Evolutionary conservation across 2,329 filamentous ascomycete genomes (phyloP).

Genomic region (Ophiostoma australiae): DNA sequence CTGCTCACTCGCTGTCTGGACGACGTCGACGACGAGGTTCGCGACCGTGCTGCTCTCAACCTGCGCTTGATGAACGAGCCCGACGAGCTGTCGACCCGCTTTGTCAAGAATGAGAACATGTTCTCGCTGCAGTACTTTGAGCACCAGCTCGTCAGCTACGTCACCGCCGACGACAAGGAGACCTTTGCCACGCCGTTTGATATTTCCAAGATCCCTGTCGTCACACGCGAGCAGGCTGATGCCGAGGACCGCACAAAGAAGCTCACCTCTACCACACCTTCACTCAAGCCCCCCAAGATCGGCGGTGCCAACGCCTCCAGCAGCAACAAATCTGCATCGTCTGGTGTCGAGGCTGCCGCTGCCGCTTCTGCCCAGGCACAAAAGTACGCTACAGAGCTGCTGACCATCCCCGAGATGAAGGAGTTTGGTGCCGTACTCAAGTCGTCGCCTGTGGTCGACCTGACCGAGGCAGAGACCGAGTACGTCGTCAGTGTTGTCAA

Average conservation of each 20-base stretch:
- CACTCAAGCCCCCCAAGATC: slow-evolving; percentile 84
- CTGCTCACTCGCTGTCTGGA: slow-evolving; percentile 90
- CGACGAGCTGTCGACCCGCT: slow-evolving; percentile 76
- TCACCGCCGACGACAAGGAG: slow-evolving; percentile 83
- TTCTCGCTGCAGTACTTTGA: slow-evolving; percentile 93
- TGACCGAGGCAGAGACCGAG: slow-evolving; percentile 95
- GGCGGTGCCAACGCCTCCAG: slow-evolving; percentile 45
- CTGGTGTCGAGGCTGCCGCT: slow-evolving; percentile 65
- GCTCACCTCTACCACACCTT: slow-evolving; percentile 85
- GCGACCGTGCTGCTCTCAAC: slow-evolving; percentile 90
- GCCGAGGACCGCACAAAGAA: slow-evolving; percentile 97
- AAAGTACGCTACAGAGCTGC: slow-evolving; percentile 81
- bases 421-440: slow-evolving; percentile 88
- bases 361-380: slow-evolving; percentile 75
- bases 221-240: slow-evolving; percentile 91
- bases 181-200: slow-evolving; percentile 85
- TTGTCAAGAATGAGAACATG: slow-evolving; percentile 96
- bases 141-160: slow-evolving; percentile 95
- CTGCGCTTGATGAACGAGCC: slow-evolving; percentile 88
- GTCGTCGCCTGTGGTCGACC: slow-evolving; percentile 77
- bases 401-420: slow-evolving; percentile 85
- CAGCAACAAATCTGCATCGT: slow-evolving; percentile 59
- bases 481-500: slow-evolving; percentile 93
- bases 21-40: slow-evolving; percentile 95
- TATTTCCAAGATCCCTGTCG: slow-evolving; percentile 81